These are phyloP conservation scores for Gossypium trilobum DNA, from an alignment of 441 rosid species.

Conservation along the genomic window DNA sequence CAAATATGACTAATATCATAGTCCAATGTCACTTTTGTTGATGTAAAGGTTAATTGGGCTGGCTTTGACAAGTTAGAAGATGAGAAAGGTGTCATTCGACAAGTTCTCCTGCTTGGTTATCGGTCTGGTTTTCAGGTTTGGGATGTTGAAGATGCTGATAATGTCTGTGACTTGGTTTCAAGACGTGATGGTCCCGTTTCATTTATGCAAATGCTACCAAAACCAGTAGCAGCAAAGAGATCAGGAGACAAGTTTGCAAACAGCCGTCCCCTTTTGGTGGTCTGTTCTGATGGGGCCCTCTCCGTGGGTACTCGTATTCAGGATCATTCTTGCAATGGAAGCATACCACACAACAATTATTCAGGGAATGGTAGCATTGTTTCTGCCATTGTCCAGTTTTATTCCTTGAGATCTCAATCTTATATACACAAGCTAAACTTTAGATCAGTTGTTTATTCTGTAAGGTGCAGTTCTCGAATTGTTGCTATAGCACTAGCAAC, in stretches of 20 bases:
- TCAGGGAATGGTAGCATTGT: constrained; percentile 26
- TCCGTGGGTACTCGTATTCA: constrained; percentile 32
- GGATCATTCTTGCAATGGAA: constrained; percentile 38
- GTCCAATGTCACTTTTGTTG: constrained; percentile 5
- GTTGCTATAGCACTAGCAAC: constrained; percentile 71
- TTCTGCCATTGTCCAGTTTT: constrained; percentile 53
- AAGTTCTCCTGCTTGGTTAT: constrained; percentile 69
- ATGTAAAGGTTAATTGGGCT: constrained; percentile 72
- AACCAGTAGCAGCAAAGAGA: constrained; percentile 35
- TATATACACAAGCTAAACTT: constrained; percentile 61
- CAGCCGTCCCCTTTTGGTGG: constrained; percentile 67
- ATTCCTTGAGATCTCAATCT: constrained; percentile 70
- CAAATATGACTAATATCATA: neutral
- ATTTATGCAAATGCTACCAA: constrained; percentile 73
- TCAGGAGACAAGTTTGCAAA: constrained; percentile 40
- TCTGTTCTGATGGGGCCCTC: constrained; percentile 50
- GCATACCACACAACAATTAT: constrained; percentile 30
- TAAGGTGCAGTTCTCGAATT: constrained; percentile 79
- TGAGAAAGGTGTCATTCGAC: constrained; percentile 38
- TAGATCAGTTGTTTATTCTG: constrained; percentile 59
- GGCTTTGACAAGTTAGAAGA: constrained; percentile 83
- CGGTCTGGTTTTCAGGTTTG: constrained; percentile 87
- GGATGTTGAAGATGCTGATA: constrained; percentile 86
- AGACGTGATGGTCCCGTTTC: constrained; percentile 66
- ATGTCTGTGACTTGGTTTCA: constrained; percentile 65